These are phyloP conservation scores for Linum trigynum DNA, from an alignment of 345 rosid species.

Conservation along the genomic window DNA sequence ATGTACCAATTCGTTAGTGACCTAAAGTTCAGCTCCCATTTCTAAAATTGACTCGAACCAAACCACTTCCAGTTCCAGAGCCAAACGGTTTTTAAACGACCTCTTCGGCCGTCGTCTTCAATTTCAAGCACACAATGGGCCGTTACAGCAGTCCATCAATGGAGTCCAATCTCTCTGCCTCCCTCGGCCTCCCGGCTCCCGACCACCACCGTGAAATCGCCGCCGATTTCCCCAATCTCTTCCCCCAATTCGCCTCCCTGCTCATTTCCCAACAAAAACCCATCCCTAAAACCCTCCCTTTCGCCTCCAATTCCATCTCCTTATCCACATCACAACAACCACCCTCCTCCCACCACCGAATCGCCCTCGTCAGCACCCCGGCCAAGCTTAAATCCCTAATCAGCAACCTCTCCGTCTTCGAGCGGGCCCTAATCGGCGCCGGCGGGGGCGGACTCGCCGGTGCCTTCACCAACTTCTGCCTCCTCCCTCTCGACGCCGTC, in stretches of 20 bases:
- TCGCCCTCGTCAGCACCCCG: conserved; percentile 20
- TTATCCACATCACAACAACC: conserved; percentile 27
- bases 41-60: no score
- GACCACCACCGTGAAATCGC: conserved; percentile 1
- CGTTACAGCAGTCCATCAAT: neutral
- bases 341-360: conserved; percentile 31
- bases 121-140: no score
- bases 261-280: neutral
- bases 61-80: no score
- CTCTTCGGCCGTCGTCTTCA: no score
- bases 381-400: conserved; percentile 36
- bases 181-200: conserved; percentile 22
- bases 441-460: conserved; percentile 86
- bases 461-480: conserved; percentile 81
- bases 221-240: conserved; percentile 15
- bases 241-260: conserved; percentile 13
- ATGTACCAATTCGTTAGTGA: no score
- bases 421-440: conserved; percentile 78
- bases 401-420: conserved; percentile 61
- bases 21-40: no score
- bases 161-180: conserved; percentile 22
- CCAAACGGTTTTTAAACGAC: no score
- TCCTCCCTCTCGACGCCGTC: conserved; percentile 77
- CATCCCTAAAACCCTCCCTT: conserved; percentile 15
- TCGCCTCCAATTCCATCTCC: conserved; percentile 42